phyloP scores from a whole-genome alignment of 2,329 filamentous ascomycete genomes.

The Aspergillus bombycis region DNA sequence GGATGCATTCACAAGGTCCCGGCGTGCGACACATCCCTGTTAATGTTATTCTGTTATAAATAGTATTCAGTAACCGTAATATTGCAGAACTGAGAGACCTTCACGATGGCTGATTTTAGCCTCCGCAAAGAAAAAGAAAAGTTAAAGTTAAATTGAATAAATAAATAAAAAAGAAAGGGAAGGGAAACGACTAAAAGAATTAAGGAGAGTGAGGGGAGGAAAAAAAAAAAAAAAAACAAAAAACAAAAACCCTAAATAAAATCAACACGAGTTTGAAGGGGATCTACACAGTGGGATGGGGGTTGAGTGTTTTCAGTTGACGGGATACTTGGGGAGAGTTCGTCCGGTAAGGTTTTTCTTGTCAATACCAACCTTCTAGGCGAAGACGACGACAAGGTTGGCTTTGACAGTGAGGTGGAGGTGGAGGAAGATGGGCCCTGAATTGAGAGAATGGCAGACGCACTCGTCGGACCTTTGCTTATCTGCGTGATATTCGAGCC shows the following conservation, averaged over 20 bases:
- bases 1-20: not conserved
- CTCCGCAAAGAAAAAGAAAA: not conserved
- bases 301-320: not conserved
- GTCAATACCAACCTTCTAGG: not conserved
- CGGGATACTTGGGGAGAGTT: not conserved
- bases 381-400: not conserved
- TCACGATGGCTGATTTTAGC: no score
- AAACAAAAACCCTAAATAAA: no score
- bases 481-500: not conserved
- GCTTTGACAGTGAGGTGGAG: not conserved
- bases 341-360: conserved; percentile 3
- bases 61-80: not conserved
- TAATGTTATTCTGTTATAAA: not conserved
- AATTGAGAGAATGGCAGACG: not conserved
- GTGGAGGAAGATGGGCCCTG: not conserved
- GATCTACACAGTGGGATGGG: not conserved
- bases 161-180: not conserved
- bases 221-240: no score
- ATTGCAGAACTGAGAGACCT: not conserved
- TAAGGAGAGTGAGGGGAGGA: not conserved
- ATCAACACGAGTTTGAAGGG: not conserved
- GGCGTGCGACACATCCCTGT: not conserved
- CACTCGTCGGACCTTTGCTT: not conserved
- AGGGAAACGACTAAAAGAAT: not conserved
- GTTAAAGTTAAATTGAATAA: not conserved